Conservation (phyloP, 2,329 filamentous ascomycete species). For the Didymella keratinophila region DNA sequence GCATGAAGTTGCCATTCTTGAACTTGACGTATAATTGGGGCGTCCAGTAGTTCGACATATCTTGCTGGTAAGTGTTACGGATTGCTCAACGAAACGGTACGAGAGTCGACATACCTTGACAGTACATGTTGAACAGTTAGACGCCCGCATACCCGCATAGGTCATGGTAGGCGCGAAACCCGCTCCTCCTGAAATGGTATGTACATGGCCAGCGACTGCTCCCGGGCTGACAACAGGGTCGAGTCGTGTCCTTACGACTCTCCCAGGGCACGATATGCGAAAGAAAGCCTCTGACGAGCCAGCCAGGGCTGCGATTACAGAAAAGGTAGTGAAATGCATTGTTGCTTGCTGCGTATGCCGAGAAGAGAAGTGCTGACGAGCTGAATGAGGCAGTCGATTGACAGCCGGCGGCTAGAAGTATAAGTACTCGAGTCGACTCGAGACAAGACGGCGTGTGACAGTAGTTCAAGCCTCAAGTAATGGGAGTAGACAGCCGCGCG, state of each 20-base stretch:
- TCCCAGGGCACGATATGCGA: conserved; percentile 39
- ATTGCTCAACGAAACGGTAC: rapidly evolving
- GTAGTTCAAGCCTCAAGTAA: conserved; percentile 8
- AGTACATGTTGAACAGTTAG: conserved; percentile 71
- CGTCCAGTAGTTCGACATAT: conserved; percentile 76
- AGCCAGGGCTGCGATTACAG: conserved; percentile 24
- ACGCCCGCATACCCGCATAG: conserved; percentile 67
- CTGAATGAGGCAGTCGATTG: background rate
- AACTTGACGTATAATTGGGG: conserved; percentile 72
- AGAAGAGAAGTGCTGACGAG: background rate
- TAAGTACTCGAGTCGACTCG: conserved; percentile 6
- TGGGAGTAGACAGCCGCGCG: conserved; percentile 9
- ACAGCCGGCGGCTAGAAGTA: conserved; percentile 2
- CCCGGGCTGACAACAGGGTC: conserved; percentile 76
- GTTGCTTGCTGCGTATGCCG: background rate
- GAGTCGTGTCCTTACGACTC: conserved; percentile 57
- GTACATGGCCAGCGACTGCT: conserved; percentile 66
- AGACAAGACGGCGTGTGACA: conserved; percentile 4
- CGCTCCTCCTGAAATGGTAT: conserved; percentile 75
- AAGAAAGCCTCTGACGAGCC: conserved; percentile 37
- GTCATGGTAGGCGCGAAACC: conserved; percentile 70
- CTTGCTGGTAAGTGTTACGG: conserved; percentile 23
- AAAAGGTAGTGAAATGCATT: conserved; percentile 29
- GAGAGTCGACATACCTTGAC: conserved; percentile 59
- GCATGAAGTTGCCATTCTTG: conserved; percentile 58